Evolutionary conservation across 2,329 filamentous ascomycete species (phyloP), one percentile per base, ranked within the genome.

Genomic region (Colletotrichum tropicale): DNA sequence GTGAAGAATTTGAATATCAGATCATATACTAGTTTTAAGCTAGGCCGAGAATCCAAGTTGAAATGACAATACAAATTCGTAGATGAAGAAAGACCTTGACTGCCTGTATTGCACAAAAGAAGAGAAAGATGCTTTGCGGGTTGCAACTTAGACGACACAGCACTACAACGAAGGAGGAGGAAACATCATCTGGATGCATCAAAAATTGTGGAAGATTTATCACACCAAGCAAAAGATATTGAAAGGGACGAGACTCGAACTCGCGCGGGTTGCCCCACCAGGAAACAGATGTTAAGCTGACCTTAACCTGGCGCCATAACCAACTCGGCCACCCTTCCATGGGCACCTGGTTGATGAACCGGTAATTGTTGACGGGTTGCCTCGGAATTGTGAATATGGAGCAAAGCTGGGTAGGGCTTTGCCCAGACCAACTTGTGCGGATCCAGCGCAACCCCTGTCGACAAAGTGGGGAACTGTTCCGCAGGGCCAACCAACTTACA

Each of bases 231-330:
- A 65, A 65, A 65, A 48, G 9, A 2, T 4, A 13, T 8, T 66
- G 62, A 66, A 52, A 66, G 62, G 62, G 62, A 66, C 62, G 62
- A 66, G 62, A 66, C 62, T 66, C 62, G 62, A 66, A 66, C 62
- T 66, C 62, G 62, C 62, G 62, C 36, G 62, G 62, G 62, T 66
- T 66, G 62, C 62, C 62, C 62, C 62, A 66, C 62, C 62, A 66
- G 62, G 62, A 66, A 66, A 66, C 62, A 66, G 38, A 32, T 66
- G 38, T 66, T 66, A 66, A 66, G 62, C 62, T 66, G 62, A 66
- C 62, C 62, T 66, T 66, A 66, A 66, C 62, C 62, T 66, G 62
- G 62, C 62, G 62, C 62, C 62, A 66, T 66, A 66, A 66, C 62
- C 62, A 66, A 66, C 62, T 66, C 62, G 62, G 62, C 62, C 62